These are phyloP conservation scores for Globisporangium lucens DNA, from an alignment of 352 stramenopile species.

Conservation along the genomic window DNA sequence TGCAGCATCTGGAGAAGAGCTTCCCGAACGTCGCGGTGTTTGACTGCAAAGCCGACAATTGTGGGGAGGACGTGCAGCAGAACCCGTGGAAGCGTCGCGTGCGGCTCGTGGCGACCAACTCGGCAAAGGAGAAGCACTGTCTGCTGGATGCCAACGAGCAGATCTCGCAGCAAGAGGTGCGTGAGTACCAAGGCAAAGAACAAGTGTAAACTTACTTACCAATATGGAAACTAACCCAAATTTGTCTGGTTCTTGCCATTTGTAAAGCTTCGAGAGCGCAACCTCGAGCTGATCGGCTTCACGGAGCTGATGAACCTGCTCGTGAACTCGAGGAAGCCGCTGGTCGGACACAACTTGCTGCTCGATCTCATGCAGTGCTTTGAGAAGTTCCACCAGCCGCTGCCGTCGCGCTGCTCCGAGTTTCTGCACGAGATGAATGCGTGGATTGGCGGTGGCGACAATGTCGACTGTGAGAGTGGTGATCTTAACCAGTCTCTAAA, in stretches of 20 bases:
- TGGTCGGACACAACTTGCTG: slow-evolving; percentile 78
- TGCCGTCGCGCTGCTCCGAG: slow-evolving; percentile 48
- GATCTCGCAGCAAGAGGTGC: slow-evolving; percentile 26
- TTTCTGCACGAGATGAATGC: slow-evolving; percentile 55
- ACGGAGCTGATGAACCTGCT: slow-evolving; percentile 61
- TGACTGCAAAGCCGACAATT: slow-evolving; percentile 70
- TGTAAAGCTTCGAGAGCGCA: slow-evolving; percentile 31
- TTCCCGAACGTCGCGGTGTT: slow-evolving; percentile 43
- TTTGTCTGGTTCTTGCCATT: neutral
- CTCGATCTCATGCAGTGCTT: slow-evolving; percentile 82
- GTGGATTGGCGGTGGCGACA: slow-evolving; percentile 34
- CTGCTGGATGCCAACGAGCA: slow-evolving; percentile 32
- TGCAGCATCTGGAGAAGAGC: slow-evolving; percentile 43
- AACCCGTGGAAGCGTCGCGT: slow-evolving; percentile 65
- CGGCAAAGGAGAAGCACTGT: slow-evolving; percentile 22
- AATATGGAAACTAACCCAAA: neutral
- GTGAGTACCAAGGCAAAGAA: neutral
- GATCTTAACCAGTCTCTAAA: neutral
- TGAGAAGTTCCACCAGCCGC: slow-evolving; percentile 66
- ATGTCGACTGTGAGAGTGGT: neutral
- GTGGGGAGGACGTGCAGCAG: slow-evolving; percentile 19
- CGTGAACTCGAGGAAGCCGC: slow-evolving; percentile 37
- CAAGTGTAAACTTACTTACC: neutral
- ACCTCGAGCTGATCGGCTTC: slow-evolving; percentile 61
- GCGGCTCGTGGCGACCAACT: slow-evolving; percentile 37